phyloP scores from a whole-genome alignment of 2,329 filamentous ascomycete species.

The Didymella pomorum region DNA sequence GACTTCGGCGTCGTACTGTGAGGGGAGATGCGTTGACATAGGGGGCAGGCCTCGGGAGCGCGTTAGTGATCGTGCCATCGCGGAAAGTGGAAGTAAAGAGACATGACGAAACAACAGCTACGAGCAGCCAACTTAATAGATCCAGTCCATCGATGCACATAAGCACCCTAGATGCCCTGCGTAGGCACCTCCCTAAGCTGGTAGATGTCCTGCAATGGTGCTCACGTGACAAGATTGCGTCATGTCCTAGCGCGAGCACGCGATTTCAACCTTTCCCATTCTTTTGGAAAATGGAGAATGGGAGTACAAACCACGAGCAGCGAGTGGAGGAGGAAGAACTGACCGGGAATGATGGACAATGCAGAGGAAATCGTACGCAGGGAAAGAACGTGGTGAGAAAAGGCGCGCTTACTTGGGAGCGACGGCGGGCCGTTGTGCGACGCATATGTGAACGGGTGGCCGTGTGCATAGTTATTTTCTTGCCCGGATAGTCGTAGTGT shows the following conservation, averaged over 20 bases:
- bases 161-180: constrained; percentile 14
- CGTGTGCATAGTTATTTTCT: constrained; percentile 26
- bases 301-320: constrained; percentile 23
- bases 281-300: not conserved
- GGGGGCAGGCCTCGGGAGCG: constrained; percentile 38
- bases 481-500: constrained; percentile 28
- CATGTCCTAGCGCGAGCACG: constrained; percentile 2
- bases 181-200: constrained; percentile 33
- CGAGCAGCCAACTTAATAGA: constrained; percentile 3
- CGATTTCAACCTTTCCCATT: too few species aligned
- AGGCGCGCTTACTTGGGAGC: constrained; percentile 34
- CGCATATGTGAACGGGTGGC: constrained; percentile 30
- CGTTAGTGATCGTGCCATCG: constrained; percentile 36
- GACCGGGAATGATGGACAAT: constrained; percentile 13
- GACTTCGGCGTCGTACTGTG: constrained; percentile 36
- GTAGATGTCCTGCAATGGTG: constrained; percentile 20
- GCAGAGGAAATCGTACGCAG: constrained; percentile 16
- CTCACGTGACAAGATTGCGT: constrained; percentile 33
- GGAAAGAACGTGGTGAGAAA: constrained; percentile 14
- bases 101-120: constrained; percentile 13
- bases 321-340: constrained; percentile 16
- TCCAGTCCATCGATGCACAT: constrained; percentile 2
- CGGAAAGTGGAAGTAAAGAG: constrained; percentile 5
- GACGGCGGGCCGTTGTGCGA: constrained; percentile 33
- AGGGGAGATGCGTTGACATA: constrained; percentile 40